A percentile compares a stretch with the other conserved stretches of the same genome.
phyloP scores from a whole-genome alignment of 345 rosid species.

The Citrus medica region DNA sequence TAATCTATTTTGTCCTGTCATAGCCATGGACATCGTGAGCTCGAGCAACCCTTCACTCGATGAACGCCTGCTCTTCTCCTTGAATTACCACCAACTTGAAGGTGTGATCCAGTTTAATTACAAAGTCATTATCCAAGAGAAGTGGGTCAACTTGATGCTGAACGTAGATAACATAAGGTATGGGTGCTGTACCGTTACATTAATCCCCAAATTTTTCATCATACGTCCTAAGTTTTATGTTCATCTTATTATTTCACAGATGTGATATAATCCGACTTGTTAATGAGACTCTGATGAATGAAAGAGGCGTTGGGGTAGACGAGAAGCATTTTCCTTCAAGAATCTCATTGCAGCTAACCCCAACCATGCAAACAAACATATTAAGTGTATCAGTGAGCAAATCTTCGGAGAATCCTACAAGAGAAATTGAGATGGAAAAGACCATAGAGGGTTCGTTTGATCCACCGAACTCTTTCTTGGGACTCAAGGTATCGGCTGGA shows the following conservation, averaged over 20 bases:
- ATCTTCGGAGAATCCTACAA: conserved; percentile 63
- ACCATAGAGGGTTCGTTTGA: conserved; percentile 59
- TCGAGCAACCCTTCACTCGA: conserved; percentile 44
- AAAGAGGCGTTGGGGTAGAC: conserved; percentile 59
- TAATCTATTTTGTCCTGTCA: conserved; percentile 72
- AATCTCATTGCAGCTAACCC: conserved; percentile 66
- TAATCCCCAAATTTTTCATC: not conserved
- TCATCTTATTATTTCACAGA: conserved; percentile 25
- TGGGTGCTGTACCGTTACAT: not conserved
- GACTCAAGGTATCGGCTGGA: conserved; percentile 52
- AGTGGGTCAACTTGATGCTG: conserved; percentile 55
- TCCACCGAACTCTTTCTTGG: conserved; percentile 63
- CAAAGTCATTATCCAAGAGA: conserved; percentile 46
- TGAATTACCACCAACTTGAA: conserved; percentile 83
- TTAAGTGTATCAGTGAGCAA: conserved; percentile 69
- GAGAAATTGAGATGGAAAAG: conserved; percentile 48
- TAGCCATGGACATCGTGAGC: conserved; percentile 68
- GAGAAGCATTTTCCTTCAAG: conserved; percentile 89
- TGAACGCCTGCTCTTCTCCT: conserved; percentile 68
- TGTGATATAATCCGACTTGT: conserved; percentile 58
- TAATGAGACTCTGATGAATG: conserved; percentile 49
- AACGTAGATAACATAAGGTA: conserved; percentile 85
- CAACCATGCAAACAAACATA: conserved; percentile 60
- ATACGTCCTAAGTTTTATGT: not conserved
- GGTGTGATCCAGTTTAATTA: conserved; percentile 79